Conservation (phyloP, 345 rosid species). For the Cardamine resedifolia region DNA sequence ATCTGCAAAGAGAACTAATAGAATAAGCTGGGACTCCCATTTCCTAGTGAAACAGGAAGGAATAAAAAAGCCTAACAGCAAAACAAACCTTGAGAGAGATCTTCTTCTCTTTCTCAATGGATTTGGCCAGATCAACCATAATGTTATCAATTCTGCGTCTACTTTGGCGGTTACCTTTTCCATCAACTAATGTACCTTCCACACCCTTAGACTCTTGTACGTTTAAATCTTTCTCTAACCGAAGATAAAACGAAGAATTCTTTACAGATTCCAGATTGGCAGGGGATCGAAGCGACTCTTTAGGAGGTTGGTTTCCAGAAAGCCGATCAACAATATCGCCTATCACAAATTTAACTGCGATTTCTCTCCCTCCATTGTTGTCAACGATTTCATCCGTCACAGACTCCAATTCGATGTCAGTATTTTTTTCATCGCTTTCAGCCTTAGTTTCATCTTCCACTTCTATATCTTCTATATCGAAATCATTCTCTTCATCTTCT, state of each 20-base stretch:
- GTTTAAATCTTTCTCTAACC: constrained; percentile 59
- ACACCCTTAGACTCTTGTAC: constrained; percentile 47
- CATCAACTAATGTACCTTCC: constrained; percentile 46
- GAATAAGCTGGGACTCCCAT: constrained; percentile 6
- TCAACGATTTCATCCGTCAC: constrained; percentile 49
- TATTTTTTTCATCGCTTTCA: constrained; percentile 57
- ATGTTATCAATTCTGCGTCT: constrained; percentile 63
- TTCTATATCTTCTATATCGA: constrained; percentile 53
- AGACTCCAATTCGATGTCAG: constrained; percentile 54
- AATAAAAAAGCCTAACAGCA: neutral
- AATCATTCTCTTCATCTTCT: constrained; percentile 66
- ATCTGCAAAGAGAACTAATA: constrained; percentile 49
- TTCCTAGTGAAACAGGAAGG: constrained; percentile 1
- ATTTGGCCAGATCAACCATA: constrained; percentile 78
- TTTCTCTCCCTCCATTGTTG: constrained; percentile 55
- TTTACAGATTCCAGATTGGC: constrained; percentile 70
- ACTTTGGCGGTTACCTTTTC: constrained; percentile 59
- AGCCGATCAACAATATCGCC: constrained; percentile 65
- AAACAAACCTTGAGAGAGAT: constrained; percentile 81
- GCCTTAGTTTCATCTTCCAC: constrained; percentile 55
- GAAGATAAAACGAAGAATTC: constrained; percentile 59
- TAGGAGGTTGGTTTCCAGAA: constrained; percentile 48
- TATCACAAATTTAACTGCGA: constrained; percentile 77
- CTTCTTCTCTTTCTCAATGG: constrained; percentile 82
- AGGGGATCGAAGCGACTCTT: constrained; percentile 69